Evolutionary conservation across 1,139 yeast species (phyloP).

Genomic region (Taphrina wiesneri): DNA sequence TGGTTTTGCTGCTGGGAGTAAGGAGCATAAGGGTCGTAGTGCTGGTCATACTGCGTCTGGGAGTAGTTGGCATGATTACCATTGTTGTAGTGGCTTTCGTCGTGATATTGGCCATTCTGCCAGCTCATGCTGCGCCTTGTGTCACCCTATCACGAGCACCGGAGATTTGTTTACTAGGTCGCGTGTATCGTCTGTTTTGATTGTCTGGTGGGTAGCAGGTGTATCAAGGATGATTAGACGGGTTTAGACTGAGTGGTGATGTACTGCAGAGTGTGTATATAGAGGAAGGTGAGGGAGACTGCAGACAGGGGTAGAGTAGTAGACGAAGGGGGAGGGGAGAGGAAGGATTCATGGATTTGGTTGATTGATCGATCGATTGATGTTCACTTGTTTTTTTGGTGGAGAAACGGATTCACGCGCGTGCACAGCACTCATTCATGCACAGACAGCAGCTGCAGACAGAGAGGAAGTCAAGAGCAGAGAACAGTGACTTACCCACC

Average conservation of each 20-base stretch:
- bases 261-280: too few species aligned
- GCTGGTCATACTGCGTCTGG: background rate
- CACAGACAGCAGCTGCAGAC: background rate
- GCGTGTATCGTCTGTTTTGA: background rate
- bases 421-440: background rate
- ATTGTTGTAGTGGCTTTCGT: background rate
- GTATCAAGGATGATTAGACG: too few species aligned
- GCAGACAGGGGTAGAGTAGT: too few species aligned
- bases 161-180: background rate
- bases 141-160: background rate
- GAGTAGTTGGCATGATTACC: background rate
- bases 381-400: background rate
- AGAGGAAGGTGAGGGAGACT: too few species aligned
- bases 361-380: background rate
- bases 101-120: background rate
- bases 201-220: background rate
- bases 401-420: background rate
- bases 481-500: too few species aligned
- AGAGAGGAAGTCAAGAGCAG: too few species aligned
- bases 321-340: background rate
- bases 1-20: conserved; percentile 7
- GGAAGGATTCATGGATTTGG: background rate
- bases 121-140: conserved; percentile 10
- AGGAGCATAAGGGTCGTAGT: conserved; percentile 17
- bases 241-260: too few species aligned